A percentile compares a stretch with the other conserved stretches of the same genome.
These are phyloP conservation scores for Cercospora sp. DNA, from an alignment of 2,329 filamentous ascomycete species.

Conservation along the genomic window DNA sequence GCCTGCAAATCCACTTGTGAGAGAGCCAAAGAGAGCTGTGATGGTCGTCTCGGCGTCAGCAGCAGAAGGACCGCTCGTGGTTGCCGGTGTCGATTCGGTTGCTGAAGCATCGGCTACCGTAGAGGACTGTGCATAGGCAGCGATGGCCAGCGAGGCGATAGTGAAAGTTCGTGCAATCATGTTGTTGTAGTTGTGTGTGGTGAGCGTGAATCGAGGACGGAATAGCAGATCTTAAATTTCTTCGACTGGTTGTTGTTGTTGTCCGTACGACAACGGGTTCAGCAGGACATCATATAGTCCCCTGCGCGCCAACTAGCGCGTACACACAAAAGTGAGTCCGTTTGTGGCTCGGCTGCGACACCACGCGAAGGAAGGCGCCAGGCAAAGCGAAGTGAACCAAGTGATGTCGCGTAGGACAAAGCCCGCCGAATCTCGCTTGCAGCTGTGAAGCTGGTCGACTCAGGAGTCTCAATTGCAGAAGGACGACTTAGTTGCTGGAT, in stretches of 20 bases:
- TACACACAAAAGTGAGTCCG: neutral
- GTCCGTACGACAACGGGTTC: neutral
- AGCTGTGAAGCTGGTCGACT: neutral
- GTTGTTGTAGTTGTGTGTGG: conserved; percentile 4
- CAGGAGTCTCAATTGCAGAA: neutral
- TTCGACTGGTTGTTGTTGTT: neutral
- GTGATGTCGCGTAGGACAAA: neutral
- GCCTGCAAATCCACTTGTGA: conserved; percentile 13
- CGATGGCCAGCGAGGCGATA: conserved; percentile 8
- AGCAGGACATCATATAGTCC: neutral
- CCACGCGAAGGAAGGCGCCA: conserved; percentile 4
- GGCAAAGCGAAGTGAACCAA: neutral
- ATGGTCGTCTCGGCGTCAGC: conserved; percentile 5
- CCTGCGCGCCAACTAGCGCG: neutral
- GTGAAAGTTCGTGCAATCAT: conserved; percentile 12
- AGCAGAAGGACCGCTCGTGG: conserved; percentile 8
- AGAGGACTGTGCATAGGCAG: conserved; percentile 7
- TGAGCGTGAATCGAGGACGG: neutral
- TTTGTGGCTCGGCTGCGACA: neutral
- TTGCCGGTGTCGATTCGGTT: neutral
- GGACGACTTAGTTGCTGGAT: neutral
- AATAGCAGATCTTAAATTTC: neutral
- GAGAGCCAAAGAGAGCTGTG: conserved; percentile 13
- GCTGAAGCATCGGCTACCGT: neutral
- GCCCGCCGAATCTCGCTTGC: neutral